Evolutionary conservation across 176 grass and related monocot genomes (phyloP).

Genomic region (Oryza meyeriana): DNA sequence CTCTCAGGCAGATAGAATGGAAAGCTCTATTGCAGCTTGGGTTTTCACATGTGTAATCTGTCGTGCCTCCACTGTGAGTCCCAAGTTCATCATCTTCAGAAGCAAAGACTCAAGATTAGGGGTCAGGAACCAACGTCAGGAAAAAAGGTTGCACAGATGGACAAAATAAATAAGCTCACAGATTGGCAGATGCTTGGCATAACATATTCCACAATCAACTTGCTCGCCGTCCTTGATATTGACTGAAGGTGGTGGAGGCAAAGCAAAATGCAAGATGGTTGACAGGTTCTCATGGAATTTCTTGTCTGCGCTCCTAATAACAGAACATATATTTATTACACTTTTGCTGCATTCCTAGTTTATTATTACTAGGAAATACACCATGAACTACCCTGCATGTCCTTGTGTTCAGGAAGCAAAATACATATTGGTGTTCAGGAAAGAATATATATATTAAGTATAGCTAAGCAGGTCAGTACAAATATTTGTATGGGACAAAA

Average conservation of each 20-base stretch:
- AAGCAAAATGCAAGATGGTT: conserved; percentile 47
- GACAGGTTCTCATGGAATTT: conserved; percentile 72
- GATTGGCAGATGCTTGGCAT: conserved; percentile 61
- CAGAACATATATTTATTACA: background rate
- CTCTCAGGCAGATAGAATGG: conserved; percentile 67
- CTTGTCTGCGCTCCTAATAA: conserved; percentile 34
- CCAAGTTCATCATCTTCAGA: conserved; percentile 74
- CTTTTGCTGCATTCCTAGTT: background rate
- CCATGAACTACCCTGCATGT: background rate
- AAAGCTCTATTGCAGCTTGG: conserved; percentile 64
- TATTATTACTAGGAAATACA: background rate
- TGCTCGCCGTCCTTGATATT: conserved; percentile 39
- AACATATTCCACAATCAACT: conserved; percentile 87
- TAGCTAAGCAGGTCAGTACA: background rate
- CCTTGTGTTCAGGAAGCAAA: background rate
- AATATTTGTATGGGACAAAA: background rate
- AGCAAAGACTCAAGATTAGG: background rate
- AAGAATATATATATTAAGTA: background rate
- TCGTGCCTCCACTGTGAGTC: conserved; percentile 51
- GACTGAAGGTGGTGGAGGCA: conserved; percentile 42
- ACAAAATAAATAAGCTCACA: conserved; percentile 35
- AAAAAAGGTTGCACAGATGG: background rate
- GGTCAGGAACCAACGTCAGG: background rate
- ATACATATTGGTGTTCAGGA: background rate
- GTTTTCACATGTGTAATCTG: conserved; percentile 69